Evolutionary conservation across 2,329 filamentous ascomycete species (phyloP), one percentile per base, ranked within the genome.

Genomic region (Verruconis gallopava): DNA sequence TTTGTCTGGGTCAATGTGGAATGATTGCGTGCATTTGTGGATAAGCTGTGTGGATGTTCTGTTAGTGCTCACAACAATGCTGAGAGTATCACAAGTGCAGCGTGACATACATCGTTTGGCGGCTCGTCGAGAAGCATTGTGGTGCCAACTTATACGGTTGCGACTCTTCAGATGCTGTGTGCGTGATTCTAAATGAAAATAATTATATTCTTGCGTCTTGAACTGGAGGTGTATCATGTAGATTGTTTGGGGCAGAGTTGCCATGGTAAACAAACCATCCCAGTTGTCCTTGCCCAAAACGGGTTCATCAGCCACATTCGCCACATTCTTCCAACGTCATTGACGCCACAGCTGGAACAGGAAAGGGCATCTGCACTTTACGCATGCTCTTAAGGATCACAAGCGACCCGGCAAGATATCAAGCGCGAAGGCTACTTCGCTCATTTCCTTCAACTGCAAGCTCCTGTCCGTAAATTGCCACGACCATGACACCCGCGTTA

Each of bases 121-220:
- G 91, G 84, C 67, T 95, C 88, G 64, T 93, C 85, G 65, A 96
- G 84, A 59, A 95, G 73, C 82, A 96, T 95, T 35, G 34, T 44
- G 35, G 12, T 14, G 21, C n/a, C n/a, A n/a, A n/a, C n/a, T n/a
- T n/a, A n/a, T n/a, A n/a, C n/a, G n/a, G n/a, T n/a, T n/a, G n/a
- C n/a, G n/a, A n/a, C n/a, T n/a, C n/a, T n/a, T n/a, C n/a, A n/a
- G n/a, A n/a, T n/a, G n/a, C n/a, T n/a, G n/a, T n/a, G n/a, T n/a
- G n/a, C n/a, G n/a, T n/a, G n/a, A n/a, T n/a, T n/a, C n/a, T n/a
- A n/a, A n/a, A n/a, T n/a, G n/a, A n/a, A n/a, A n/a, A n/a, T n/a
- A n/a, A n/a, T n/a, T n/a, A n/a, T n/a, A n/a, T n/a, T n/a, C n/a
- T n/a, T n/a, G n/a, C n/a, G n/a, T n/a, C n/a, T n/a, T n/a, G n/a